Conservation (phyloP, 805 yeast genomes). For the Candida pseudoglaebosa region DNA sequence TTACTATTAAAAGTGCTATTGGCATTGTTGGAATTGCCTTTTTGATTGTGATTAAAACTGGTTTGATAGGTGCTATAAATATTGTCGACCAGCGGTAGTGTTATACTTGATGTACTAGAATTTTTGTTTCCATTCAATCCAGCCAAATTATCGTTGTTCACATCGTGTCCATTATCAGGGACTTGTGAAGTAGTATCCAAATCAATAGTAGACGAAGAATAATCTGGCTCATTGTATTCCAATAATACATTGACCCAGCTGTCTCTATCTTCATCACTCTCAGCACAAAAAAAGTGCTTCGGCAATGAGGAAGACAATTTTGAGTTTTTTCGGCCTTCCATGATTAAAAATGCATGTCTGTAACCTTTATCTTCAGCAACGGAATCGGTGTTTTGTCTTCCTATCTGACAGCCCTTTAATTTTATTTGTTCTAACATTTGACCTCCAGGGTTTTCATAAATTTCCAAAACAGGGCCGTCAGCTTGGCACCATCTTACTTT, state of each 20-base stretch:
- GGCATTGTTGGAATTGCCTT: not conserved
- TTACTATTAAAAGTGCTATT: constrained; percentile 1
- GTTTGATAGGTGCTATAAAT: not conserved
- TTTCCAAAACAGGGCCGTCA: constrained; percentile 53
- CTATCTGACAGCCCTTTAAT: constrained; percentile 51
- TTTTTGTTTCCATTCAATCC: not conserved
- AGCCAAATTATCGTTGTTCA: not conserved
- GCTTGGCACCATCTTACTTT: constrained; percentile 65
- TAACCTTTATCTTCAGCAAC: constrained; percentile 46
- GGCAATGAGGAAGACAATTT: constrained; percentile 33
- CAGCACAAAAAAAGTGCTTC: constrained; percentile 72
- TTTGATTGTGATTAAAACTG: constrained; percentile 3
- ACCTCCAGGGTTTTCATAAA: constrained; percentile 58
- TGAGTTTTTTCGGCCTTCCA: constrained; percentile 41
- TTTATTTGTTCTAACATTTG: constrained; percentile 48
- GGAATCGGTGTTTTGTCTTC: constrained; percentile 43
- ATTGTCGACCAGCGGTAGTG: not conserved
- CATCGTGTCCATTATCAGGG: not conserved
- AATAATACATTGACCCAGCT: constrained; percentile 55
- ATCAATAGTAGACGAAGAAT: constrained; percentile 1
- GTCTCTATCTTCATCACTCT: constrained; percentile 72
- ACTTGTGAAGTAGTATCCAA: not conserved
- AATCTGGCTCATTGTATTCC: constrained; percentile 23
- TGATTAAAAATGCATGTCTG: constrained; percentile 57
- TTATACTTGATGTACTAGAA: not conserved